Conservation (phyloP, 2,329 filamentous ascomycete species). For the Capronia americana region DNA sequence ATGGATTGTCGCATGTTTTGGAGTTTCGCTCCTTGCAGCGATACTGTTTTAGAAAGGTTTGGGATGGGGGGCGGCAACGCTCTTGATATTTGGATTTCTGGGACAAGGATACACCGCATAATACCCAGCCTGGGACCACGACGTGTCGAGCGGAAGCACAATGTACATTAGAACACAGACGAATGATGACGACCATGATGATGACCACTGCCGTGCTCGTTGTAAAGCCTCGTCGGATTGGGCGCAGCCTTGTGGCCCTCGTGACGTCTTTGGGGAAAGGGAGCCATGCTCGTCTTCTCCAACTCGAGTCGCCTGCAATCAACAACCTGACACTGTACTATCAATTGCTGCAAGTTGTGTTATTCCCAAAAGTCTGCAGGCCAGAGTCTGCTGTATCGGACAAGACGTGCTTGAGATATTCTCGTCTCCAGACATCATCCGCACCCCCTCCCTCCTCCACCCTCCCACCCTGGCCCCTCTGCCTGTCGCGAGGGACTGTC, state of each 20-base stretch:
- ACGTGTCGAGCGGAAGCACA: not conserved
- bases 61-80: constrained; percentile 18
- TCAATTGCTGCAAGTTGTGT: not conserved
- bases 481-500: constrained; percentile 29
- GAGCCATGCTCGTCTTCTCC: constrained; percentile 2
- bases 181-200: not conserved
- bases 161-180: constrained; percentile 13
- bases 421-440: constrained; percentile 8
- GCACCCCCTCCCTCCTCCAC: not conserved
- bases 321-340: not conserved
- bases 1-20: constrained; percentile 35
- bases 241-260: constrained; percentile 12
- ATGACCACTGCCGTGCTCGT: not conserved
- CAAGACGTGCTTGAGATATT: not conserved
- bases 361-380: not conserved
- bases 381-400: not conserved
- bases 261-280: constrained; percentile 13
- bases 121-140: not conserved
- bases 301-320: not conserved
- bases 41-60: constrained; percentile 26
- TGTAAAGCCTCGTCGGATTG: constrained; percentile 14
- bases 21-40: constrained; percentile 33
- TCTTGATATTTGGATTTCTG: not conserved
- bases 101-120: constrained; percentile 9
- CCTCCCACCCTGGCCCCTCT: constrained; percentile 16